Evolutionary conservation across 495 filamentous ascomycete species (phyloP), one percentile per base, ranked within the genome.

Genomic region (Neurospora sp.): DNA sequence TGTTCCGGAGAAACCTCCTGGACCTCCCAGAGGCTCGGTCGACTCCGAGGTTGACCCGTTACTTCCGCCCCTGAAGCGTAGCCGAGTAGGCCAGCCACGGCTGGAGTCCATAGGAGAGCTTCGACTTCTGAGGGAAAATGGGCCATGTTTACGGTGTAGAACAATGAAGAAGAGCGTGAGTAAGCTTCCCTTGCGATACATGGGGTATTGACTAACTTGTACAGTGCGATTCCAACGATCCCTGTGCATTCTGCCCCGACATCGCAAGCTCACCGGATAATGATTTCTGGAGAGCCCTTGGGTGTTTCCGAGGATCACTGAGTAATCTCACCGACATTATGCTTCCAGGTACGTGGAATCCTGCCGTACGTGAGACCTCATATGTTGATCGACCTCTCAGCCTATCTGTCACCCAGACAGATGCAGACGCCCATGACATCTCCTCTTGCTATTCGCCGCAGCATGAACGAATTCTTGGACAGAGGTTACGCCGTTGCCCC

Each of bases 31-130:
- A 69, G 80, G 78, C 37, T 85, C 84, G 2, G 74, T 86, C 16
- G 85, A 86, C 72, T 83, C 85, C 31, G 85, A 86, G 70, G 83
- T 83, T 27, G 85, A 86, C 69, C 83, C 85, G n/a, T 76, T 85
- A 27, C 80, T 86, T 27, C 85, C 85, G 16, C 85, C 85, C 1
- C 70, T 86, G 62, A 86, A 85, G 75, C 82, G 84, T 74, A 84
- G 82, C 72, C 80, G 85, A 41, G 83, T 85, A 20, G 84, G 84
- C 16, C 84, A 83, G 73, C 80, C 83, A 37, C 82, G 84, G 31
- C 78, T 86, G 6, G 79, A 86, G 73, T 86, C 85, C 38, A 86
- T 86, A 41, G 85, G 81, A 54, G 85, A 86, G 73, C 83, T 86
- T 23, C 83, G 79, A 66, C 77, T 86, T 3, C 81, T 82, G 9